A percentile compares a stretch with the other conserved stretches of the same genome.
These are phyloP conservation scores for Henningerozyma blattae DNA, from an alignment of 805 yeast genomes.

Conservation along the genomic window DNA sequence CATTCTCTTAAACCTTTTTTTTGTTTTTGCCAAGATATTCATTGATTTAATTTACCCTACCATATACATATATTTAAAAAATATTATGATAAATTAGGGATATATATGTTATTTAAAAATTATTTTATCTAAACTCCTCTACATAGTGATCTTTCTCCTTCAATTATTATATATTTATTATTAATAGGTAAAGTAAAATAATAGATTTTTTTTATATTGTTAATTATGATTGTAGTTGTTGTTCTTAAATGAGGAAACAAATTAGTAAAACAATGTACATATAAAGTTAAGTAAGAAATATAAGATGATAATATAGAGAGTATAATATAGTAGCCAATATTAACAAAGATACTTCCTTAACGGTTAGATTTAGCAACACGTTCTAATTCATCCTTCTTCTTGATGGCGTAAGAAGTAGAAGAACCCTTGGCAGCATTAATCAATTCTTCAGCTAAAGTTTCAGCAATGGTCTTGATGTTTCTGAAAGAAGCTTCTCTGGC, in stretches of 20 bases:
- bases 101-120: too few species aligned
- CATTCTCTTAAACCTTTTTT: not conserved
- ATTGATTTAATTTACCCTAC: too few species aligned
- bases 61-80: too few species aligned
- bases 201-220: too few species aligned
- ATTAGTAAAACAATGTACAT: slow-evolving; percentile 12
- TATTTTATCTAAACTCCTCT: too few species aligned
- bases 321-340: not conserved
- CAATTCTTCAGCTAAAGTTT: slow-evolving; percentile 99
- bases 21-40: too few species aligned
- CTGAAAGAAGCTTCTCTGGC: slow-evolving; percentile 99
- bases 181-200: too few species aligned
- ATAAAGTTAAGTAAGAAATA: slow-evolving; percentile 13
- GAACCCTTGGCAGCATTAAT: slow-evolving; percentile 99
- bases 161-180: too few species aligned
- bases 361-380: slow-evolving; percentile 99
- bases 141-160: too few species aligned
- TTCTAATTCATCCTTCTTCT: slow-evolving; percentile 99
- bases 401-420: slow-evolving; percentile 99
- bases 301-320: slow-evolving; percentile 4
- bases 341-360: slow-evolving; percentile 35
- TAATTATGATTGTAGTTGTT: too few species aligned
- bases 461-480: slow-evolving; percentile 99
- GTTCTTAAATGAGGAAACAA: too few species aligned
- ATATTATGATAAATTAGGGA: too few species aligned